These are phyloP conservation scores for Cryphonectria carpinicola DNA, from an alignment of 2,329 filamentous ascomycete species.

Conservation along the genomic window DNA sequence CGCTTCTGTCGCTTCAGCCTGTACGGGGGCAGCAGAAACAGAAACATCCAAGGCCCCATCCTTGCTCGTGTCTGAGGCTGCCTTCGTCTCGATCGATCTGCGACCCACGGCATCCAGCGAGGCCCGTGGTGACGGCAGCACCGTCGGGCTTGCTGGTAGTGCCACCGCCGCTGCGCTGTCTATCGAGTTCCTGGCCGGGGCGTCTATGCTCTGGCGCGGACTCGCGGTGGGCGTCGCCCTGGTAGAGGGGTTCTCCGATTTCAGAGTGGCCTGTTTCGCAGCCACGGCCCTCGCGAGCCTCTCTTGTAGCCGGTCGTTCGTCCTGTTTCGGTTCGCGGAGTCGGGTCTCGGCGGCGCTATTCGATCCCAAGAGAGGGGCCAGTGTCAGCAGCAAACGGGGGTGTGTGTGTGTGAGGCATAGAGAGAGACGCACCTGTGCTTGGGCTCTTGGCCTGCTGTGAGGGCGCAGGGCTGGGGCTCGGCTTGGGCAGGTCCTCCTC, in stretches of 20 bases:
- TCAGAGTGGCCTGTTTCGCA: conserved; percentile 60
- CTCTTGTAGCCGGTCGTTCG: conserved; percentile 86
- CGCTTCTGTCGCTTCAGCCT: conserved; percentile 18
- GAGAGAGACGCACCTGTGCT: conserved; percentile 36
- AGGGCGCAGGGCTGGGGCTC: conserved; percentile 37
- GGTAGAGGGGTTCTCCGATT: conserved; percentile 48
- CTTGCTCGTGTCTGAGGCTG: not conserved
- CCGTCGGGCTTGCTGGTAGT: conserved; percentile 16
- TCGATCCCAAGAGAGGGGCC: conserved; percentile 15
- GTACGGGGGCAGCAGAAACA: conserved; percentile 1
- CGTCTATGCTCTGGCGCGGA: conserved; percentile 48
- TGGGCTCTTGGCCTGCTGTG: conserved; percentile 40
- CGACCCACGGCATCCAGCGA: conserved; percentile 33
- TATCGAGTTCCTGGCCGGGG: conserved; percentile 37
- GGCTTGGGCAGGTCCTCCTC: conserved; percentile 65
- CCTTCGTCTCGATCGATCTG: conserved; percentile 23
- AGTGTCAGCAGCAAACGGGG: conserved; percentile 19
- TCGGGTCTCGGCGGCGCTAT: conserved; percentile 65
- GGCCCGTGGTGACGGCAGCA: conserved; percentile 31
- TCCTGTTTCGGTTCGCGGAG: conserved; percentile 54
- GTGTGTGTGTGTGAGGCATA: not conserved
- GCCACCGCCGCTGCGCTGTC: conserved; percentile 33
- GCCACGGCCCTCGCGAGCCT: conserved; percentile 86
- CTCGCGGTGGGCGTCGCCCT: conserved; percentile 47
- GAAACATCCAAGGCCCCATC: not conserved